phyloP scores from a whole-genome alignment of 495 filamentous ascomycete genomes.

The Aspergillus affinis region DNA sequence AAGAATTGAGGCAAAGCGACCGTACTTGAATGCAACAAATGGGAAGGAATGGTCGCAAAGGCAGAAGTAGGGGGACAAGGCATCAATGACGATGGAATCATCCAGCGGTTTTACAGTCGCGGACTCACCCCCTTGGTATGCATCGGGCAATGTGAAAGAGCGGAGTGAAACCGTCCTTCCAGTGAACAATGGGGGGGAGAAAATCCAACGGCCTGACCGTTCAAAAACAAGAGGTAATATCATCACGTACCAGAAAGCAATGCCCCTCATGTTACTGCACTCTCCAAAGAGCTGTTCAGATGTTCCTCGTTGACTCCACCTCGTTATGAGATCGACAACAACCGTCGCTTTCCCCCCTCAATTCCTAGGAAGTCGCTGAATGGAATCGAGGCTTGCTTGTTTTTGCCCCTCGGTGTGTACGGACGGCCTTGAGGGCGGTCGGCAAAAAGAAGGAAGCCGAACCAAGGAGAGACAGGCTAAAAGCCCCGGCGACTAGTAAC shows the following conservation, averaged over 20 bases:
- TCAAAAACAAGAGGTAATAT: background rate
- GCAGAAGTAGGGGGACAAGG: conserved; percentile 1
- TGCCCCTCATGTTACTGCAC: conserved; percentile 9
- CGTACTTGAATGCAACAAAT: background rate
- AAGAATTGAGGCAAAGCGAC: background rate
- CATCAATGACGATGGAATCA: conserved; percentile 13
- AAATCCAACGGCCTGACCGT: too few species aligned
- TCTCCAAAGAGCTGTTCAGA: background rate
- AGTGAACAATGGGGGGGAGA: background rate
- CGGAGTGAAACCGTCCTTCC: background rate
- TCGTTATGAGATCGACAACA: background rate
- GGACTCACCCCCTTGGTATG: conserved; percentile 12
- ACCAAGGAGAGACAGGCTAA: background rate
- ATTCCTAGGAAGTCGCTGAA: background rate
- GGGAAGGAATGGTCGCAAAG: background rate
- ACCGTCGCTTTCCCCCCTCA: background rate
- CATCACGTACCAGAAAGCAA: conserved; percentile 9
- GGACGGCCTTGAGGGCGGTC: conserved; percentile 8
- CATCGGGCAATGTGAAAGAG: background rate
- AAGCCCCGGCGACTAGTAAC: background rate
- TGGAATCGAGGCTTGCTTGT: background rate
- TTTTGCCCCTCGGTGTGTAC: background rate
- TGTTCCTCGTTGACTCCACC: background rate
- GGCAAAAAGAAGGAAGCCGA: conserved; percentile 3
- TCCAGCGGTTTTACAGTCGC: conserved; percentile 13